Base-by-base conservation (phyloP, 305 asterid species). In the Fraxinus paxiana region DNA sequence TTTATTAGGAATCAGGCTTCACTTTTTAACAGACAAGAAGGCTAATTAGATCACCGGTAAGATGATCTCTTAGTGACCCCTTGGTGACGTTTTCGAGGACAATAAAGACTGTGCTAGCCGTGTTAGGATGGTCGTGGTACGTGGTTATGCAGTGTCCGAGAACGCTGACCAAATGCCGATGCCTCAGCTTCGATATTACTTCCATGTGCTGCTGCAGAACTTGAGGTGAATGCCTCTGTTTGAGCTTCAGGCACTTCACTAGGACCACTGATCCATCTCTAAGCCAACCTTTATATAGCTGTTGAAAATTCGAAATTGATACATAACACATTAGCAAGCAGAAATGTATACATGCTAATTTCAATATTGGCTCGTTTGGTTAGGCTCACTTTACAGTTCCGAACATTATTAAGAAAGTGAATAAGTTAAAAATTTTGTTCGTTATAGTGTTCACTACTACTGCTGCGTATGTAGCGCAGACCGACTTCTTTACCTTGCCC, bases 201-300 rank as follows among this genome's bases (percentile, higher is more conserved):
- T 96, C 99, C 96, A 94, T 94, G 89, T 96, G 99, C 80, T 93
- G 93, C 81, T 96, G 96, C 82, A 96, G 92, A 81, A 90, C 90
- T 84, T 92, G 94, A 10, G 93, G 69, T 65, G 99, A 91, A 84
- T 89, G 92, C 92, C 92, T 96, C 86, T 94, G 99, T 78, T 91
- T 96, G 56, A 94, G 84, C 46, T 94, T 96, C 90, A 93, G 77
- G 81, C 99, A 93, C 85, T 93, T 96, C 75, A 96, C 91, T 37
- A 92, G 92, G 86, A 93, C 98, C 84, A 88, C 89, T 35, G 95
- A 77, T 15, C 99, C 98, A 88, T 94, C 98, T 82, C 93, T 82
- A 10, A 94, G 89, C 93, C 97, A 86, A 22, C 99, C 99, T 84
- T 88, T 90, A 81, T 92, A 96, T 38, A 92, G 76, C 99, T 96